Conservation (phyloP, 768 basidiomycete genomes). For the Phaffia australis region DNA sequence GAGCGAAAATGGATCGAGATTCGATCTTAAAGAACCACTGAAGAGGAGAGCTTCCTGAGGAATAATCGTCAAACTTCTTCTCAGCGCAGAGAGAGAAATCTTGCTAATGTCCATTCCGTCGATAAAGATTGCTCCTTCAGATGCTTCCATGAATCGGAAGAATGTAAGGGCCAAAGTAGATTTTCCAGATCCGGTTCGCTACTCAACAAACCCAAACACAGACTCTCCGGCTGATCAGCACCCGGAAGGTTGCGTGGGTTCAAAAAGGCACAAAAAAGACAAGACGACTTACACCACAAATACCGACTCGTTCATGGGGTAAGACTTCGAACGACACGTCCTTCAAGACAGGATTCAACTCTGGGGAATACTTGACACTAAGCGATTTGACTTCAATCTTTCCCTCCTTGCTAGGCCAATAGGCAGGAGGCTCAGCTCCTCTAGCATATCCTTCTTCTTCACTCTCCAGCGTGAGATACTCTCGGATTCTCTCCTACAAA, state of each 20-base stretch:
- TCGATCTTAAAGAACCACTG: conserved; percentile 32
- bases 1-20: conserved; percentile 33
- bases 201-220: too few species aligned
- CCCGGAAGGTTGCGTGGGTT: not conserved
- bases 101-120: conserved; percentile 40
- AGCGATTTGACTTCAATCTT: conserved; percentile 38
- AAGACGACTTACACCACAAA: conserved; percentile 33
- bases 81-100: conserved; percentile 32
- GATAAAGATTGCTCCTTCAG: conserved; percentile 37
- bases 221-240: too few species aligned
- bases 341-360: conserved; percentile 34
- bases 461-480: conserved; percentile 30
- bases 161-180: conserved; percentile 41
- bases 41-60: conserved; percentile 35
- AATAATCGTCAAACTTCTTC: conserved; percentile 33
- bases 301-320: conserved; percentile 40
- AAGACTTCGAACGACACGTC: conserved; percentile 39
- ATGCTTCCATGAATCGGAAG: conserved; percentile 42
- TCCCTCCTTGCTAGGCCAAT: conserved; percentile 38
- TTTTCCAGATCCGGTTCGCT: conserved; percentile 30
- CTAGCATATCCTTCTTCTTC: conserved; percentile 30
- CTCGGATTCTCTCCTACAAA: conserved; percentile 30
- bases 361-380: conserved; percentile 36
- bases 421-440: conserved; percentile 40
- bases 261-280: not conserved